These are phyloP conservation scores for Eucalyptus lansdowneana DNA, from an alignment of 345 rosid genomes.

Conservation along the genomic window DNA sequence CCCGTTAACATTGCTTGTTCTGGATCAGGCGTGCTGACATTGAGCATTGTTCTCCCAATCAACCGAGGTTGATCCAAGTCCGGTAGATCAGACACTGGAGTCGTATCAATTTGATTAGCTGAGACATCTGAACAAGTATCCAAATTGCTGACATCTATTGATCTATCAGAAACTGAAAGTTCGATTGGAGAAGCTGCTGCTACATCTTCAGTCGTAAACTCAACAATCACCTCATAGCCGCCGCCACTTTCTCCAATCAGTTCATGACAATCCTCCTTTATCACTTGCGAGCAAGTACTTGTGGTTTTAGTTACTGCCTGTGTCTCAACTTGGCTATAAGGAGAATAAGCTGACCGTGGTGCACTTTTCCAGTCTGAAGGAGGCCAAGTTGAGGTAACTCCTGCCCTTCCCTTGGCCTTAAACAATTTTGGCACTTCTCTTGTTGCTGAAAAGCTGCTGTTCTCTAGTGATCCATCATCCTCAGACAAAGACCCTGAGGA, in stretches of 20 bases:
- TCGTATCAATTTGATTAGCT: constrained; percentile 4
- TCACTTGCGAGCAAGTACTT: constrained; percentile 1
- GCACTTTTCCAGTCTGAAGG: constrained; percentile 57
- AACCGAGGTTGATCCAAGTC: constrained; percentile 9
- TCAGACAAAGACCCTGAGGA: constrained; percentile 3
- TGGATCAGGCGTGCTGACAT: constrained; percentile 26
- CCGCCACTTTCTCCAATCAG: neutral
- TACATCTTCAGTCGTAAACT: constrained; percentile 21
- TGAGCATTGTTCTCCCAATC: constrained; percentile 37
- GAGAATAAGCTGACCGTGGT: constrained; percentile 23
- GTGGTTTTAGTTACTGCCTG: neutral
- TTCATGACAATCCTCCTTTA: neutral
- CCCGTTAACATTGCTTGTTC: constrained; percentile 44
- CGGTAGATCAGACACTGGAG: constrained; percentile 7
- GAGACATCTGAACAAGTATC: neutral
- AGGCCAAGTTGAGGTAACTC: constrained; percentile 47
- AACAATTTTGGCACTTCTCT: neutral
- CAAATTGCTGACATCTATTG: neutral
- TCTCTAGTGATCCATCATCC: neutral
- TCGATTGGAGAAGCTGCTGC: neutral
- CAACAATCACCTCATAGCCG: constrained; percentile 9
- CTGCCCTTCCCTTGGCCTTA: constrained; percentile 23
- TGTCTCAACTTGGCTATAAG: constrained; percentile 11
- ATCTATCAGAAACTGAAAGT: neutral
- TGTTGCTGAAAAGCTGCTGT: neutral